Evolutionary conservation across 148 eudicot genomes (phyloP).

Genomic region (Vaccinium vitisidaea): DNA sequence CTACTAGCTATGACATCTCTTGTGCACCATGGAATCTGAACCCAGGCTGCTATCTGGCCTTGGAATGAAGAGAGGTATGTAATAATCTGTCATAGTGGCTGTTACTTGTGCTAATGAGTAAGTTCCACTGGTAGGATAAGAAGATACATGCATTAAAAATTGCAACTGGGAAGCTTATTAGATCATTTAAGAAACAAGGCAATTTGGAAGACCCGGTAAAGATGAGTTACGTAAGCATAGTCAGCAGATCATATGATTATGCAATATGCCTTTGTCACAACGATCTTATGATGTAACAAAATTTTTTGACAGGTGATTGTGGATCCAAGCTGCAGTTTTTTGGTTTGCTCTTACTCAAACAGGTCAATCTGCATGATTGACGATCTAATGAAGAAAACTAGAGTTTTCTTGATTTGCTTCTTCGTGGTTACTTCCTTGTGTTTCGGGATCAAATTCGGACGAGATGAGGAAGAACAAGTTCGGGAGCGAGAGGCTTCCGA

Average conservation of each 20-base stretch:
- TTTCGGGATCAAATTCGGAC: conserved; percentile 33
- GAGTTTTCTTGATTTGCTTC: conserved; percentile 27
- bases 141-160: conserved; percentile 39
- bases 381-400: conserved; percentile 35
- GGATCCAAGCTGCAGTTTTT: conserved; percentile 56
- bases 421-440: conserved; percentile 28
- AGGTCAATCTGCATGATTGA: conserved; percentile 36
- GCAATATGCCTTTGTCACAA: conserved; percentile 9
- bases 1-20: not conserved
- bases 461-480: conserved; percentile 56
- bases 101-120: conserved; percentile 15
- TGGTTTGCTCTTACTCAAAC: conserved; percentile 54
- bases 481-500: conserved; percentile 82
- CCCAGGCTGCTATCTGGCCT: not conserved
- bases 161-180: conserved; percentile 40
- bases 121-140: conserved; percentile 40
- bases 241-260: conserved; percentile 1
- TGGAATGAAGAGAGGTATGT: not conserved
- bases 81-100: not conserved
- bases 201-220: conserved; percentile 46
- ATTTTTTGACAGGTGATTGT: conserved; percentile 33
- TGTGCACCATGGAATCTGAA: not conserved
- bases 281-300: conserved; percentile 17
- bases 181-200: conserved; percentile 40
- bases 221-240: conserved; percentile 25